Percentiles rank a stretch among this genome's conserved stretches.
phyloP scores from a whole-genome alignment of 257 asterid genomes.

The Penstemon newberryi region DNA sequence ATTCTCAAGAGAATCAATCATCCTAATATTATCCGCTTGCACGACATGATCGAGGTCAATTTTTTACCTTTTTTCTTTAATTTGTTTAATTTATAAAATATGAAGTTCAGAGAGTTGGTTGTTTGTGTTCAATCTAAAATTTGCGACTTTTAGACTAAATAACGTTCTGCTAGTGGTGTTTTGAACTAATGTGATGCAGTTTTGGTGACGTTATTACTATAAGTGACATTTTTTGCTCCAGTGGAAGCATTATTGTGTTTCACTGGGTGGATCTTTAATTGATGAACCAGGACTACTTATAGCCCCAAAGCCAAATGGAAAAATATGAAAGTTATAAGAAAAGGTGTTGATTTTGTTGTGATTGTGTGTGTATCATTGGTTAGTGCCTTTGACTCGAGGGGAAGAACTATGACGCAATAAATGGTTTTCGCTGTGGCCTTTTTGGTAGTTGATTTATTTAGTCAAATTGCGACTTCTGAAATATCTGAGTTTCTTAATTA shows the following conservation, averaged over 20 bases:
- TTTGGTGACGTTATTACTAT: not conserved
- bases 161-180: not conserved
- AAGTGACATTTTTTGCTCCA: too few relatives aligned
- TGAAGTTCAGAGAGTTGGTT: slow-evolving; percentile 10
- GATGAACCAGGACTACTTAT: too few relatives aligned
- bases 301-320: too few relatives aligned
- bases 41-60: slow-evolving; percentile 93
- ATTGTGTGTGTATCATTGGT: slow-evolving; percentile 17
- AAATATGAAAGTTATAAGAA: too few relatives aligned
- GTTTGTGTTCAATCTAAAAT: slow-evolving; percentile 13
- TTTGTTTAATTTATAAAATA: not conserved
- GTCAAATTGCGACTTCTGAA: slow-evolving; percentile 11
- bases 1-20: slow-evolving; percentile 80
- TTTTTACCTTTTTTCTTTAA: not conserved
- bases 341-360: slow-evolving; percentile 18
- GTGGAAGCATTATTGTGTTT: too few relatives aligned
- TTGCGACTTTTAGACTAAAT: not conserved
- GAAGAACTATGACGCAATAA: not conserved
- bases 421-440: not conserved
- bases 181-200: slow-evolving; percentile 17
- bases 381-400: slow-evolving; percentile 8
- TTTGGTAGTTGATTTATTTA: slow-evolving; percentile 8
- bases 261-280: too few relatives aligned
- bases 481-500: slow-evolving; percentile 9
- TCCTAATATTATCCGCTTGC: slow-evolving; percentile 87